A percentile compares a stretch with the other conserved stretches of the same genome.
phyloP scores from a whole-genome alignment of 176 grass and related monocot genomes.

The Microstegium vimineum region DNA sequence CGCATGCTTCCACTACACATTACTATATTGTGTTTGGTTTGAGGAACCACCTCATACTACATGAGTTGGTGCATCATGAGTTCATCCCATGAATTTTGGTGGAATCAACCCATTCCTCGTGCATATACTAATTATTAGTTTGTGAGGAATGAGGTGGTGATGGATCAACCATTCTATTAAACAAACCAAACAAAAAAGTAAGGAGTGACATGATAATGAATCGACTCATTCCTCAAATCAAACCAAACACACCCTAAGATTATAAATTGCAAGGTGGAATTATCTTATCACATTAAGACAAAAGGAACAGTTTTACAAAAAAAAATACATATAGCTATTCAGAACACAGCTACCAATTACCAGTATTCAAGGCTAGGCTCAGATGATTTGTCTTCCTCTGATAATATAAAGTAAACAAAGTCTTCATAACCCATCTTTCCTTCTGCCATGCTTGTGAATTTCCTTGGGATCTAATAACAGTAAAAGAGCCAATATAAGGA shows the following conservation, averaged over 20 bases:
- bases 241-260: background rate
- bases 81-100: background rate
- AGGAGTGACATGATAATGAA: background rate
- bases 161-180: background rate
- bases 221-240: background rate
- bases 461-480: constrained; percentile 70
- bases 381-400: constrained; percentile 96
- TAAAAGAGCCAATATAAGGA: background rate
- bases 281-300: background rate
- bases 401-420: constrained; percentile 98
- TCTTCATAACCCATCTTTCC: constrained; percentile 99
- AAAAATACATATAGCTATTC: constrained; percentile 8
- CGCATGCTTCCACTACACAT: background rate
- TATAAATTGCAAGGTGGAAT: constrained; percentile 17
- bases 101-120: background rate
- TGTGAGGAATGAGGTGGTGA: background rate
- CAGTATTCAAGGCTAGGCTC: constrained; percentile 99
- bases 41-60: background rate
- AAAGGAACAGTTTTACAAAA: background rate
- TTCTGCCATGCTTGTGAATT: constrained; percentile 90
- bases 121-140: background rate
- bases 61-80: background rate
- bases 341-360: constrained; percentile 75
- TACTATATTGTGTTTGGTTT: background rate
- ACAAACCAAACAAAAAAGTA: background rate